phyloP scores from a whole-genome alignment of 1,139 yeast species.

The Meyerozyma smithsonii region DNA sequence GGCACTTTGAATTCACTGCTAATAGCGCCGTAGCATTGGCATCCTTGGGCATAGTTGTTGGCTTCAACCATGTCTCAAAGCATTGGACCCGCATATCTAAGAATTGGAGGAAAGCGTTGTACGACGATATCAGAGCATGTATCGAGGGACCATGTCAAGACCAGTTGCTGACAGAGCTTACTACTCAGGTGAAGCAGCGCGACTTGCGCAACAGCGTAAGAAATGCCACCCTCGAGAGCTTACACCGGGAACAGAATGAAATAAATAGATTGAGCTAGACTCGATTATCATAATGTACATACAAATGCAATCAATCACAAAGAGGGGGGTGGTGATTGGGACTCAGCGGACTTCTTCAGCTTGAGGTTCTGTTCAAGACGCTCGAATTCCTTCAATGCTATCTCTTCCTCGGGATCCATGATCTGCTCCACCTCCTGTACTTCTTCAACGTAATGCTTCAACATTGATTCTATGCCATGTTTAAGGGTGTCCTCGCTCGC shows the following conservation, averaged over 20 bases:
- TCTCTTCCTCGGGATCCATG: slow-evolving; percentile 50
- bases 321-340: slow-evolving; percentile 22
- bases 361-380: slow-evolving; percentile 49
- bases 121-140: slow-evolving; percentile 33
- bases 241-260: neutral
- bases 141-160: slow-evolving; percentile 37
- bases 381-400: slow-evolving; percentile 67
- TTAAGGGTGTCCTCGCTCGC: slow-evolving; percentile 71
- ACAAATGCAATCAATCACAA: slow-evolving; percentile 15
- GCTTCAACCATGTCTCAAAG: slow-evolving; percentile 40
- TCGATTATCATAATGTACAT: neutral
- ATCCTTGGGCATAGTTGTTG: slow-evolving; percentile 39
- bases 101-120: slow-evolving; percentile 27
- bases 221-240: neutral
- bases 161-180: slow-evolving; percentile 26
- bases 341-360: slow-evolving; percentile 9
- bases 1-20: slow-evolving; percentile 30
- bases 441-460: slow-evolving; percentile 76
- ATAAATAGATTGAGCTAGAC: neutral
- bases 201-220: neutral
- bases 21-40: slow-evolving; percentile 33
- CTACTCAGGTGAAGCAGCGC: neutral
- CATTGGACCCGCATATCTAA: slow-evolving; percentile 29
- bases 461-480: slow-evolving; percentile 78
- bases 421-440: slow-evolving; percentile 67